A percentile compares a stretch with the other conserved stretches of the same genome.
Evolutionary conservation across 306 rosid genomes (phyloP).

Genomic region (Vigna radiata): DNA sequence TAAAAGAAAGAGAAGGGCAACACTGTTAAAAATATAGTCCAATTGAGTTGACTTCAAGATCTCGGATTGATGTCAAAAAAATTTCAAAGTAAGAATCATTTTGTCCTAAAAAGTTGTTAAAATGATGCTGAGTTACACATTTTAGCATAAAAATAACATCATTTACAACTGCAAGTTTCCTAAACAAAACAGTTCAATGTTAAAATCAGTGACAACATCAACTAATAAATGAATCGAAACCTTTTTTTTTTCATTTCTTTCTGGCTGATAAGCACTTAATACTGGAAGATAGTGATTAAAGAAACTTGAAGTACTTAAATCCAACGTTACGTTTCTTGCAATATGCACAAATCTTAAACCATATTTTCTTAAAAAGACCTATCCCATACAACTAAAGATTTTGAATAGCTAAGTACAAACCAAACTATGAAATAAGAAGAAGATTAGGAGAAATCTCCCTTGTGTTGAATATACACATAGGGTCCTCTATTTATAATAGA

Average conservation of each 20-base stretch:
- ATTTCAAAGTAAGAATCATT: neutral
- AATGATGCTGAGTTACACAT: neutral
- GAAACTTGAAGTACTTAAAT: neutral
- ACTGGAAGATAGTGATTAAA: too few relatives aligned
- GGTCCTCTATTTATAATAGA: too few relatives aligned
- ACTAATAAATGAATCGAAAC: neutral
- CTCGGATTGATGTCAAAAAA: neutral
- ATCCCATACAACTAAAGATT: slow-evolving; percentile 38
- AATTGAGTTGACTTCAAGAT: neutral
- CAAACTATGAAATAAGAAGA: too few relatives aligned
- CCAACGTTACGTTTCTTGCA: slow-evolving; percentile 8
- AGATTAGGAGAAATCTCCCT: too few relatives aligned
- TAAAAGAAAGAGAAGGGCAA: neutral
- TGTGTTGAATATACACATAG: too few relatives aligned
- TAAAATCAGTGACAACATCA: too few relatives aligned
- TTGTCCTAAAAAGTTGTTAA: neutral
- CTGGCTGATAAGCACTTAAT: neutral
- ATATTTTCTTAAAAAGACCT: slow-evolving; percentile 5
- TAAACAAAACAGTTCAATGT: neutral
- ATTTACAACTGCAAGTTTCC: neutral
- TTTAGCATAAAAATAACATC: neutral
- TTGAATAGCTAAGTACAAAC: slow-evolving; percentile 23
- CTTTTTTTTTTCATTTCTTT: neutral
- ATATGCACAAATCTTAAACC: slow-evolving; percentile 32
- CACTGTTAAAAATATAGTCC: neutral